A percentile compares a stretch with the other conserved stretches of the same genome.
Conservation (phyloP, 2,329 filamentous ascomycete species). For the Coniella lustricola region DNA sequence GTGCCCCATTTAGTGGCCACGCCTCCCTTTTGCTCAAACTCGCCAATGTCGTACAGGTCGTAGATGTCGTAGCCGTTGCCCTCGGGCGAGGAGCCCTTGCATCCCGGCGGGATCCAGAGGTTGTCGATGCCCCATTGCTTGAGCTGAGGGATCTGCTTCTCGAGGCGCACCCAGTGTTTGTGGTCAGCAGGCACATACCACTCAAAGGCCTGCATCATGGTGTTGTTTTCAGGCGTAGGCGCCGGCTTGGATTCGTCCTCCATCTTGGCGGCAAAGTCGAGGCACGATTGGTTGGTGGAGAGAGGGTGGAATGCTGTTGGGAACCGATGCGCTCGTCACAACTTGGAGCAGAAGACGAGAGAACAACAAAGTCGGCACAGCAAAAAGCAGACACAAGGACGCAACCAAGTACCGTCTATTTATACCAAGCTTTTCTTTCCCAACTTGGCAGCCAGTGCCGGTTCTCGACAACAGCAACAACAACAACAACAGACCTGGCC, state of each 20-base stretch:
- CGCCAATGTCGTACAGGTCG: slow-evolving; percentile 62
- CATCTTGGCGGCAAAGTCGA: slow-evolving; percentile 15
- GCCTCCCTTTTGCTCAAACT: slow-evolving; percentile 66
- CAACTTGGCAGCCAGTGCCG: too few relatives aligned
- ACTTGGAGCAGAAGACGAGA: too few relatives aligned
- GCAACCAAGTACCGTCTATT: too few relatives aligned
- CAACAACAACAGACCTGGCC: too few relatives aligned
- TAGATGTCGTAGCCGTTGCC: slow-evolving; percentile 67
- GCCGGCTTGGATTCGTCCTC: slow-evolving; percentile 14
- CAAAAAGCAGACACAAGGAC: too few relatives aligned
- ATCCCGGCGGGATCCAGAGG: slow-evolving; percentile 65
- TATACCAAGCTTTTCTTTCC: too few relatives aligned
- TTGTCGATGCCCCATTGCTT: slow-evolving; percentile 56
- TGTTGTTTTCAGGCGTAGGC: slow-evolving; percentile 37
- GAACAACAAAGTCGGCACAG: too few relatives aligned
- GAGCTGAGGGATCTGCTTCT: slow-evolving; percentile 47
- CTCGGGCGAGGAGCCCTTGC: slow-evolving; percentile 56
- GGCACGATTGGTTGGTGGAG: neutral
- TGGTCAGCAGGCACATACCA: slow-evolving; percentile 63
- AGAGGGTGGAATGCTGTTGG: neutral
- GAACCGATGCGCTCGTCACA: too few relatives aligned
- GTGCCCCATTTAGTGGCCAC: slow-evolving; percentile 63
- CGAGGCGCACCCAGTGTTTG: slow-evolving; percentile 56
- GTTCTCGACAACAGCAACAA: too few relatives aligned
- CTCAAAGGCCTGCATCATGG: slow-evolving; percentile 66